Evolutionary conservation across 257 asterid species (phyloP).

Genomic region (Galeopsis tetrahit): DNA sequence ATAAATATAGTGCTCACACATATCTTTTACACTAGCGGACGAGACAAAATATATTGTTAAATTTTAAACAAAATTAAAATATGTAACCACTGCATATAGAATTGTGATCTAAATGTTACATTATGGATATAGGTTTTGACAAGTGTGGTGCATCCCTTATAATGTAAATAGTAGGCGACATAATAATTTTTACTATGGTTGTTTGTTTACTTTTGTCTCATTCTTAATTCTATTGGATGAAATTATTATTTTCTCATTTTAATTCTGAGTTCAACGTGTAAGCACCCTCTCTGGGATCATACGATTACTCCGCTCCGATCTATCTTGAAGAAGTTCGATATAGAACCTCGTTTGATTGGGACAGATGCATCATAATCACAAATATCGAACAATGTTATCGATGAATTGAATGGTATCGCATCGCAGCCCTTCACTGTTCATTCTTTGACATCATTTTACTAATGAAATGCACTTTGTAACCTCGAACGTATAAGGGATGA

Average conservation of each 20-base stretch:
- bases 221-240: background rate
- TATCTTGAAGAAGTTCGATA: too few relatives aligned
- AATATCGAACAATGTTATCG: too few relatives aligned
- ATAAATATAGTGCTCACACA: background rate
- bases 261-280: too few relatives aligned
- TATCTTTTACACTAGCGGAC: background rate
- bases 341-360: too few relatives aligned
- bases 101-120: background rate
- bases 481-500: too few relatives aligned
- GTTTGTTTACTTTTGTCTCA: slow-evolving; percentile 1
- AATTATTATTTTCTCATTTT: background rate
- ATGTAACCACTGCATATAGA: background rate
- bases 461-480: too few relatives aligned
- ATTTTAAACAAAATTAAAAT: background rate
- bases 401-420: too few relatives aligned
- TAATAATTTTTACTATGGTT: slow-evolving; percentile 6
- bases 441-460: too few relatives aligned
- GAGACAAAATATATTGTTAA: background rate
- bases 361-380: too few relatives aligned
- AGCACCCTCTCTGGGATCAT: background rate
- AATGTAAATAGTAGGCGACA: slow-evolving; percentile 17
- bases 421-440: too few relatives aligned
- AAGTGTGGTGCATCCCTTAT: background rate
- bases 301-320: too few relatives aligned
- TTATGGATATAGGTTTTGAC: slow-evolving; percentile 18